These are phyloP conservation scores for Lineolata rhizophorae DNA, from an alignment of 495 filamentous ascomycete genomes.

Conservation along the genomic window DNA sequence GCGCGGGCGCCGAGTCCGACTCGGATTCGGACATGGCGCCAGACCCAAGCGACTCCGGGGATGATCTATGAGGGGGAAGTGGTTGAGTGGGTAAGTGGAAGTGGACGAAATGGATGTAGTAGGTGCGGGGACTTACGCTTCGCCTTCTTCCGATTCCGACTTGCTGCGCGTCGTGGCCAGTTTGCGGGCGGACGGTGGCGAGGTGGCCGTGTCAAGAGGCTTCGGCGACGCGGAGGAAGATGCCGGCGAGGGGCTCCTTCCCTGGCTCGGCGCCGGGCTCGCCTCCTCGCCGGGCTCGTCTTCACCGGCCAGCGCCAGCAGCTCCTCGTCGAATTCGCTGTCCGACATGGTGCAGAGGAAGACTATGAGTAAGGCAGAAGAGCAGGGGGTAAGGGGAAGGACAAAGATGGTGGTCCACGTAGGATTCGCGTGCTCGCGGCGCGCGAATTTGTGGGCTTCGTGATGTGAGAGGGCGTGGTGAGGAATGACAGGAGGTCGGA, in stretches of 20 bases:
- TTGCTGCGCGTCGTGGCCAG: neutral
- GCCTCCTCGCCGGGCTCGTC: constrained; percentile 26
- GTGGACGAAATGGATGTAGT: too few relatives aligned
- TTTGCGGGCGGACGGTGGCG: too few relatives aligned
- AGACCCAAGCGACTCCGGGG: constrained; percentile 54
- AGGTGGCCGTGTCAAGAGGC: neutral
- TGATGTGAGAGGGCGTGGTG: too few relatives aligned
- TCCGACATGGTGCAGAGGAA: constrained; percentile 9
- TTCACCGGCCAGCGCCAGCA: constrained; percentile 65
- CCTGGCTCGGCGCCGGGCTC: neutral
- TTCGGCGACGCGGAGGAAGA: neutral
- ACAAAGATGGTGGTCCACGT: too few relatives aligned
- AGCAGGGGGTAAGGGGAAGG: too few relatives aligned
- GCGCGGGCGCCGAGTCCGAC: constrained; percentile 34
- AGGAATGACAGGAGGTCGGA: too few relatives aligned
- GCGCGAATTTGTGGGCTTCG: too few relatives aligned
- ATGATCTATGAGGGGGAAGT: constrained; percentile 48
- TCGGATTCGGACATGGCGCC: constrained; percentile 83
- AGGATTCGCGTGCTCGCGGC: too few relatives aligned
- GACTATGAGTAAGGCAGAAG: too few relatives aligned
- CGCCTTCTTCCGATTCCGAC: constrained; percentile 36
- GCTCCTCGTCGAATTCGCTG: constrained; percentile 67
- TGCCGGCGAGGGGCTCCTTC: neutral
- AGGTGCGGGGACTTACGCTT: constrained; percentile 46
- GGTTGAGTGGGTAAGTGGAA: too few relatives aligned